phyloP scores from a whole-genome alignment of 2,329 filamentous ascomycete species.

The Calonectria hongkongensis region DNA sequence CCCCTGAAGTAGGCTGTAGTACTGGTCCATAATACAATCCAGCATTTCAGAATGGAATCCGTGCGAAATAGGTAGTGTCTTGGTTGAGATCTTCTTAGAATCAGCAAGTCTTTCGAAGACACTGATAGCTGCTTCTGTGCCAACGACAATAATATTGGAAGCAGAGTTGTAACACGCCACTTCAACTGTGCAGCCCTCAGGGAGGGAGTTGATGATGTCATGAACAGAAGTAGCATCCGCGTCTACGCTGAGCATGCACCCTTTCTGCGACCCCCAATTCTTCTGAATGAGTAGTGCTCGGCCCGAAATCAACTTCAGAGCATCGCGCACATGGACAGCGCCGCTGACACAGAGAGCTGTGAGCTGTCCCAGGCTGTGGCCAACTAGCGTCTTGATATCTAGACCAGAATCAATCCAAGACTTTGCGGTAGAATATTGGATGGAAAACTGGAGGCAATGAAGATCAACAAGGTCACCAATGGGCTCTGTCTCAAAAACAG shows the following conservation, averaged over 20 bases:
- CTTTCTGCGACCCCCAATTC: neutral
- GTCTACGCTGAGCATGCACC: slow-evolving; percentile 2
- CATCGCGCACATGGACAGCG: neutral
- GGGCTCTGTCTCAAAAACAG: neutral
- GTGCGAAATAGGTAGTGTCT: neutral
- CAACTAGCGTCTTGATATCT: neutral
- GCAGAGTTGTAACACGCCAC: neutral
- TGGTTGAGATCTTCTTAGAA: neutral
- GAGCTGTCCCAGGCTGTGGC: slow-evolving; percentile 1
- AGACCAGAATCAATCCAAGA: slow-evolving; percentile 4
- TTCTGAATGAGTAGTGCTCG: neutral
- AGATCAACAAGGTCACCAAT: neutral
- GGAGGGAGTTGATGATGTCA: neutral
- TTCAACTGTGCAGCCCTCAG: neutral
- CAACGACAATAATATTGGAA: neutral
- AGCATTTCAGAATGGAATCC: neutral
- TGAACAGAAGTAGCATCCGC: slow-evolving; percentile 5
- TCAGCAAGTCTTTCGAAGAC: neutral
- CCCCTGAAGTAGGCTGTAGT: neutral
- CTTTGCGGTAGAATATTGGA: neutral
- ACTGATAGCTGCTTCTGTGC: neutral
- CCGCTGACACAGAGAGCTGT: neutral
- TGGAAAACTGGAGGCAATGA: neutral
- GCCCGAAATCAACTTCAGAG: neutral
- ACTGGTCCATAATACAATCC: neutral